Conservation (phyloP, 2,329 filamentous ascomycete genomes). For the Neobulgaria alba region DNA sequence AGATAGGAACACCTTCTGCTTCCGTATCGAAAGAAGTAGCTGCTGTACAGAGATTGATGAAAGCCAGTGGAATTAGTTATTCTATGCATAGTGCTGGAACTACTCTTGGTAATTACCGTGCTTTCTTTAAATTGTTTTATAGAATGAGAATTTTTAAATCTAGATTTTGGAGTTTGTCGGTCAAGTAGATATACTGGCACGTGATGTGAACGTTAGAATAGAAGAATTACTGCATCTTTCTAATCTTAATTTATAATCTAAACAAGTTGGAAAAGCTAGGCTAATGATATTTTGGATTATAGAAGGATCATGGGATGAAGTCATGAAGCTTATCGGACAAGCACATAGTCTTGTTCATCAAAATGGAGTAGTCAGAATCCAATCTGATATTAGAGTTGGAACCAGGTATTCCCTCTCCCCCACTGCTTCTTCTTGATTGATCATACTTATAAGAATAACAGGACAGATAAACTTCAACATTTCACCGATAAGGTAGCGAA, state of each 20-base stretch:
- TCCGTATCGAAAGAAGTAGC: constrained; percentile 81
- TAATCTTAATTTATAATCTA: too few species aligned
- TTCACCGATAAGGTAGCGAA: constrained; percentile 27
- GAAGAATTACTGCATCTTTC: too few species aligned
- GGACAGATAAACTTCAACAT: constrained; percentile 27
- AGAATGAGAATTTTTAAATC: too few species aligned
- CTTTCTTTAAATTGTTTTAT: too few species aligned
- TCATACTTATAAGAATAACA: constrained; percentile 1
- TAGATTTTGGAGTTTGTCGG: too few species aligned
- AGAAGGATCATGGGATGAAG: constrained; percentile 90
- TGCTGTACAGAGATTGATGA: constrained; percentile 76
- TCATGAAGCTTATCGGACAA: constrained; percentile 79
- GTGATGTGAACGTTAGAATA: too few species aligned
- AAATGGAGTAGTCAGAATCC: constrained; percentile 71
- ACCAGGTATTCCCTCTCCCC: constrained; percentile 42
- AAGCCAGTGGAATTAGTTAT: constrained; percentile 71
- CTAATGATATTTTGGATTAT: too few species aligned
- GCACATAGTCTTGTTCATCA: constrained; percentile 71
- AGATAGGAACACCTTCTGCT: constrained; percentile 71
- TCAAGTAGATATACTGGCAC: too few species aligned
- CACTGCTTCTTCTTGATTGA: background rate
- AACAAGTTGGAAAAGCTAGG: too few species aligned
- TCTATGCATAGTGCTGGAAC: constrained; percentile 92
- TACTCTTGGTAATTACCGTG: constrained; percentile 75
- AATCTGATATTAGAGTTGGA: constrained; percentile 81